Evolutionary conservation across 2,329 filamentous ascomycete genomes (phyloP).

Genomic region (Geoglossum cookeanum): DNA sequence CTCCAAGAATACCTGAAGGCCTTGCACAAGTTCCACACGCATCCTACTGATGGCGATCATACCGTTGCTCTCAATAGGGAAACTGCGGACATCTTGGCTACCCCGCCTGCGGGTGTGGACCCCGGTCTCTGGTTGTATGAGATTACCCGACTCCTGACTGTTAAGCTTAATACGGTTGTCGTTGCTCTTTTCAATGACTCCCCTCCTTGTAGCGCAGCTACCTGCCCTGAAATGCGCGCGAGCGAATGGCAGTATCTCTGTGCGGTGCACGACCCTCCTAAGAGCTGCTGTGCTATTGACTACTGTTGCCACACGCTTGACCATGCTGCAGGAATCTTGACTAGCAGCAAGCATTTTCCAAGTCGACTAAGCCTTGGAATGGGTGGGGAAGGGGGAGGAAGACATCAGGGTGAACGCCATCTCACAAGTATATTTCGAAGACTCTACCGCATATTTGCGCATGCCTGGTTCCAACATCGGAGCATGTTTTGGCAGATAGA

Average conservation of each 20-base stretch:
- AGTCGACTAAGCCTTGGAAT: constrained; percentile 50
- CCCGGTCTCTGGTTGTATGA: constrained; percentile 92
- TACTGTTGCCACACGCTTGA: constrained; percentile 98
- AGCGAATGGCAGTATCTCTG: constrained; percentile 98
- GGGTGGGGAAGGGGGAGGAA: constrained; percentile 9
- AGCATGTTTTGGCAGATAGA: constrained; percentile 93
- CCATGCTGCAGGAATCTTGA: constrained; percentile 89
- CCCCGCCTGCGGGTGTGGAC: constrained; percentile 65
- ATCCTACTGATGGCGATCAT: constrained; percentile 32
- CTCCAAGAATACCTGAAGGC: constrained; percentile 93
- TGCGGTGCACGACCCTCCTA: constrained; percentile 89
- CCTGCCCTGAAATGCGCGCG: constrained; percentile 95
- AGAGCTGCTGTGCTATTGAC: constrained; percentile 94
- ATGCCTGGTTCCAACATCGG: constrained; percentile 96
- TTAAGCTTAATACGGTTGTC: constrained; percentile 83
- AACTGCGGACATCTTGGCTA: constrained; percentile 56
- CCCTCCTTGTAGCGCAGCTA: constrained; percentile 71
- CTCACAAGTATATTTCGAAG: constrained; percentile 88
- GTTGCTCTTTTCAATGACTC: constrained; percentile 82
- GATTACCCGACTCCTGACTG: constrained; percentile 85
- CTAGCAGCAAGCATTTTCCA: constrained; percentile 87
- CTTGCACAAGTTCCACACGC: constrained; percentile 66
- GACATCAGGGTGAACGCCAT: constrained; percentile 49
- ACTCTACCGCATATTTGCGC: constrained; percentile 90
- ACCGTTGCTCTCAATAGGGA: constrained; percentile 55